phyloP scores from a whole-genome alignment of 2,329 filamentous ascomycete species.

The Clonostachys chloroleuca region DNA sequence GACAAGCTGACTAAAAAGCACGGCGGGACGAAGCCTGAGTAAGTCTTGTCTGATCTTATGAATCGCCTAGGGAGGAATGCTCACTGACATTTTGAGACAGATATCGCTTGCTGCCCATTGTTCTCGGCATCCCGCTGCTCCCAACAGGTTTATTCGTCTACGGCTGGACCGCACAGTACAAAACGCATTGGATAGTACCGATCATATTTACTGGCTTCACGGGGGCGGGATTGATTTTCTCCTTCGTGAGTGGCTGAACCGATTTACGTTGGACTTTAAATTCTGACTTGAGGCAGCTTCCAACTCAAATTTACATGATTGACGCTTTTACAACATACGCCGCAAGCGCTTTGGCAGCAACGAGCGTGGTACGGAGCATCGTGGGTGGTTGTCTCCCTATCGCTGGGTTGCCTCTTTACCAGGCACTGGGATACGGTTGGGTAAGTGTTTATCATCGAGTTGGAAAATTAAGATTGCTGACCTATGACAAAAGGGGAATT shows the following conservation, averaged over 20 bases:
- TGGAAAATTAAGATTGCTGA: too few species aligned
- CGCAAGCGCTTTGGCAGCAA: slow-evolving; percentile 45
- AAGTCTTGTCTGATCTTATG: neutral
- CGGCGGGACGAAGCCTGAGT: slow-evolving; percentile 8
- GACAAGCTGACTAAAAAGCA: slow-evolving; percentile 20
- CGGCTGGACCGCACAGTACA: slow-evolving; percentile 16
- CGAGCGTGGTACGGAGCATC: slow-evolving; percentile 39
- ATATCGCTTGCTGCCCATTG: slow-evolving; percentile 3
- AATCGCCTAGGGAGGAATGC: too few species aligned
- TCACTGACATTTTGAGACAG: too few species aligned
- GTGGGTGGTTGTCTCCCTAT: neutral
- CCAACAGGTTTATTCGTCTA: slow-evolving; percentile 44
- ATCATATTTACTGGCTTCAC: slow-evolving; percentile 33
- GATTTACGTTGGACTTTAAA: slow-evolving; percentile 10
- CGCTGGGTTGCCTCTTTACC: neutral
- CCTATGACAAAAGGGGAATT: too few species aligned
- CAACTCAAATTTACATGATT: slow-evolving; percentile 55
- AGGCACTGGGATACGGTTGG: neutral
- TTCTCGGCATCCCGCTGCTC: slow-evolving; percentile 7
- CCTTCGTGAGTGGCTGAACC: slow-evolving; percentile 8
- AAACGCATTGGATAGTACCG: slow-evolving; percentile 20
- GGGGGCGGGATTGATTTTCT: slow-evolving; percentile 23
- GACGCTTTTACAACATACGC: slow-evolving; percentile 56
- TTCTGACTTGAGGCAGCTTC: slow-evolving; percentile 8
- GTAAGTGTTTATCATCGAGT: too few species aligned